Evolutionary conservation across 345 rosid genomes (phyloP).

Genomic region (Triadica sebifera): DNA sequence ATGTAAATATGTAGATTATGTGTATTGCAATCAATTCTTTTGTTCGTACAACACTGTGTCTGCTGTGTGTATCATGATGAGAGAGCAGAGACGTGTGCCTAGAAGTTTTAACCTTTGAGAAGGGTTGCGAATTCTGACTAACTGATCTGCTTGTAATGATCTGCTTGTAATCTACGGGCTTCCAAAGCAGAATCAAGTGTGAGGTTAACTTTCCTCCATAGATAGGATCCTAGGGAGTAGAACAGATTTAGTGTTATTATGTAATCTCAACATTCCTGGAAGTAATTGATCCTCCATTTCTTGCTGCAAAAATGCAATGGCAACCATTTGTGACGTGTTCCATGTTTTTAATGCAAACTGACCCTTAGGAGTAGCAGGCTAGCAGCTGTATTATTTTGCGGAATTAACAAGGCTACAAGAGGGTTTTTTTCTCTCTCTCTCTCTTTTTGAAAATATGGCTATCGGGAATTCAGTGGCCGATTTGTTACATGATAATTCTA

Average conservation of each 20-base stretch:
- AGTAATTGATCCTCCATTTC: not conserved
- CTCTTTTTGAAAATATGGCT: too few relatives aligned
- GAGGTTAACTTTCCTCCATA: not conserved
- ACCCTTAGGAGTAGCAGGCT: too few relatives aligned
- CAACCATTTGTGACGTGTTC: not conserved
- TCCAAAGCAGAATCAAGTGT: not conserved
- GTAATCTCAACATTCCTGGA: not conserved
- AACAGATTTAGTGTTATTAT: not conserved
- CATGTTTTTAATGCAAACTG: too few relatives aligned
- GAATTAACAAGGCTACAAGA: not conserved
- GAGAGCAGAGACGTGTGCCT: too few relatives aligned
- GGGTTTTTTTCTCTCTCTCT: not conserved
- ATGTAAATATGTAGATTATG: conserved; percentile 30
- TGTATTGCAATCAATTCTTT: not conserved
- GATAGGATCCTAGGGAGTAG: not conserved
- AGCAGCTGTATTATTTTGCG: not conserved
- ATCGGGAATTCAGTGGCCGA: too few relatives aligned
- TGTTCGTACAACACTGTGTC: not conserved
- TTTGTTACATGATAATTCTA: too few relatives aligned
- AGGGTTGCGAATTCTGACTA: too few relatives aligned
- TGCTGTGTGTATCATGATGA: not conserved
- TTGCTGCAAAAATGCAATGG: not conserved
- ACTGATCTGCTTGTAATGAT: too few relatives aligned
- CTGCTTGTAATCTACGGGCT: not conserved
- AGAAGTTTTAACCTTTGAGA: not conserved